Evolutionary conservation across 768 basidiomycete species (phyloP), one percentile per base, ranked within the genome.

Genomic region (Gymnopilus dilepis): DNA sequence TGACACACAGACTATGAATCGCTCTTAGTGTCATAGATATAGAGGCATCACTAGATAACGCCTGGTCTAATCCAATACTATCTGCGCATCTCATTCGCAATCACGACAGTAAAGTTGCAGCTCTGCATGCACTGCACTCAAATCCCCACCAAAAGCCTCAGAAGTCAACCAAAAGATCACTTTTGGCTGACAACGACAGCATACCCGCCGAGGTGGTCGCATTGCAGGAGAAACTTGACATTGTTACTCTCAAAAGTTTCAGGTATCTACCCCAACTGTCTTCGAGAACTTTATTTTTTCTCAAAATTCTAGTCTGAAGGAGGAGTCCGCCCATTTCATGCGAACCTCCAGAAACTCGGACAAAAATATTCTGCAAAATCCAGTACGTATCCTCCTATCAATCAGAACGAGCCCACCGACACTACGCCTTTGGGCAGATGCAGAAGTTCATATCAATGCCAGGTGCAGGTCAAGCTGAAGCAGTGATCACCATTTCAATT

Each of bases 271-370:
- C 9, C 28, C 28, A 56, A 24, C 24, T 30, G n/a, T 11, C 13
- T 37, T 37, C 8, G 7, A 37, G 9, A 11, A 15, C 9, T 30
- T 8, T 19, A 5, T 17, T 53, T 26, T 57, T 6, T 15, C 21
- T 48, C 21, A 54, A 38, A 19, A 37, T 34, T 19, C 15, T 53
- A 90, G 89, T 60, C 69, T 88, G 40, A 73, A 78, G 19, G 67
- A 78, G 59, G 84, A 85, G 58, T 77, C 90, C 11, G 82, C 82
- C 0, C 72, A 82, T 19, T 92, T 91, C 68, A 82, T 89, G 70
- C 82, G 90, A 30, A 75, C 85, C 2, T 77, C 88, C 26, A 88
- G 83, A 67, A 84, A 84, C 66, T 80, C 88, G 0, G 91, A 93
- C 68, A 80, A 84, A 53, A 93, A 92, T 67, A 80, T 82, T 6